Conservation (phyloP, 2,329 filamentous ascomycete species). For the Diaporthe capsici region DNA sequence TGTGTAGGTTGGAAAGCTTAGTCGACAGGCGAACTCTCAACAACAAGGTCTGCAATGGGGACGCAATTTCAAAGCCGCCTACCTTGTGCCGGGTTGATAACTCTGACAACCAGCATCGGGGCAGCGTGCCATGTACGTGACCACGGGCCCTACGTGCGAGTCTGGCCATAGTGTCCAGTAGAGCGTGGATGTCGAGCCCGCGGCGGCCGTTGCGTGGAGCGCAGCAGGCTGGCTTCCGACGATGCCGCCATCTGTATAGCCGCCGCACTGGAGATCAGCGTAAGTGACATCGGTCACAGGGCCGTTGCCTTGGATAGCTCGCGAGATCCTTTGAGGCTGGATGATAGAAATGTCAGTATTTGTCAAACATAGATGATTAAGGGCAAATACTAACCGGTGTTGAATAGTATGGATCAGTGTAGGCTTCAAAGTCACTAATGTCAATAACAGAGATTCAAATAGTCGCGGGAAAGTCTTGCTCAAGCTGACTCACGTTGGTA, state of each 20-base stretch:
- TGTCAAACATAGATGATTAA: background rate
- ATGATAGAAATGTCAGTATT: background rate
- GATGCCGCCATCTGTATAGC: conserved; percentile 63
- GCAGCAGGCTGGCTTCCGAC: conserved; percentile 65
- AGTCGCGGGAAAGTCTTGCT: background rate
- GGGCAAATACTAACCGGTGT: conserved; percentile 8
- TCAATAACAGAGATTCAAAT: background rate
- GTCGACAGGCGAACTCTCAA: background rate
- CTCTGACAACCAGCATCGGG: conserved; percentile 64
- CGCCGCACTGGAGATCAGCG: conserved; percentile 70
- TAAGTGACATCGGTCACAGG: conserved; percentile 67
- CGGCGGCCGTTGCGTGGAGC: conserved; percentile 66
- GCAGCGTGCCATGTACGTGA: conserved; percentile 74
- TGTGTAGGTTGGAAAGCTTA: conserved; percentile 42
- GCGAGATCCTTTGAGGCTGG: conserved; percentile 66
- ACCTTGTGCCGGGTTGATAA: conserved; percentile 61
- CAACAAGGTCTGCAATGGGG: no score
- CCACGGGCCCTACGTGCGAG: conserved; percentile 65
- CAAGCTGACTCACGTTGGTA: conserved; percentile 35
- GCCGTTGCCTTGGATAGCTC: conserved; percentile 70
- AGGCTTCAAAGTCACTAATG: background rate
- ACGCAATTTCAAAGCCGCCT: conserved; percentile 36
- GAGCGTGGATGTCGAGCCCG: conserved; percentile 67
- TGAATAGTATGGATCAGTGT: conserved; percentile 28
- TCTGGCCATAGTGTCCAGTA: conserved; percentile 68